These are phyloP conservation scores for Pseudocercospora pini-densiflorae DNA, from an alignment of 2,329 filamentous ascomycete species.

Conservation along the genomic window DNA sequence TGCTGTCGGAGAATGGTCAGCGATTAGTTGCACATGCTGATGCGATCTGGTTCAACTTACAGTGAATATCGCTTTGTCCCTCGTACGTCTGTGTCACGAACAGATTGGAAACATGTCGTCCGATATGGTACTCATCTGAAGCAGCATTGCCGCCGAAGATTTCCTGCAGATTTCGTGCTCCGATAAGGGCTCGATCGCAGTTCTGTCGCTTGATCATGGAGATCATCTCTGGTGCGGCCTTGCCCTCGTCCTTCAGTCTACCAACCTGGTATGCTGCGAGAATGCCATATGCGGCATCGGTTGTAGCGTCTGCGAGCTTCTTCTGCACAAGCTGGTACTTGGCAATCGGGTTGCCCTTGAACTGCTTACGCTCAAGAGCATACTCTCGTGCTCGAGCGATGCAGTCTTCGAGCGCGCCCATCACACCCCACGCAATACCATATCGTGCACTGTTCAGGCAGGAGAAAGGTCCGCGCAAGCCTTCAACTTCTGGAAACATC, in stretches of 20 bases:
- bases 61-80: constrained; percentile 96
- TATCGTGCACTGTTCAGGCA: constrained; percentile 93
- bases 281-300: constrained; percentile 90
- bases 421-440: constrained; percentile 91
- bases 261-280: constrained; percentile 89
- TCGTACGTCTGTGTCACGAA: constrained; percentile 99
- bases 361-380: constrained; percentile 91
- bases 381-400: constrained; percentile 81
- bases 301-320: constrained; percentile 91
- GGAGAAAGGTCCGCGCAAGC: constrained; percentile 84
- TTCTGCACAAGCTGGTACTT: constrained; percentile 98
- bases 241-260: constrained; percentile 88
- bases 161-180: constrained; percentile 84
- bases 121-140: constrained; percentile 95
- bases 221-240: constrained; percentile 93
- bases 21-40: constrained; percentile 9
- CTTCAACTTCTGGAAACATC: constrained; percentile 92
- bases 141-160: constrained; percentile 98
- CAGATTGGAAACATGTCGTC: constrained; percentile 90
- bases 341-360: constrained; percentile 92
- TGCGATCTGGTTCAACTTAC: constrained; percentile 58
- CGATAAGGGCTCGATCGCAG: constrained; percentile 84
- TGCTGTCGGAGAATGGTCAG: constrained; percentile 40
- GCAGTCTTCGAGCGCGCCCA: constrained; percentile 93
- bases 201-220: constrained; percentile 97